A percentile compares a stretch with the other conserved stretches of the same genome.
phyloP scores from a whole-genome alignment of 106 monocot species.

The Hemerocallis citrina region DNA sequence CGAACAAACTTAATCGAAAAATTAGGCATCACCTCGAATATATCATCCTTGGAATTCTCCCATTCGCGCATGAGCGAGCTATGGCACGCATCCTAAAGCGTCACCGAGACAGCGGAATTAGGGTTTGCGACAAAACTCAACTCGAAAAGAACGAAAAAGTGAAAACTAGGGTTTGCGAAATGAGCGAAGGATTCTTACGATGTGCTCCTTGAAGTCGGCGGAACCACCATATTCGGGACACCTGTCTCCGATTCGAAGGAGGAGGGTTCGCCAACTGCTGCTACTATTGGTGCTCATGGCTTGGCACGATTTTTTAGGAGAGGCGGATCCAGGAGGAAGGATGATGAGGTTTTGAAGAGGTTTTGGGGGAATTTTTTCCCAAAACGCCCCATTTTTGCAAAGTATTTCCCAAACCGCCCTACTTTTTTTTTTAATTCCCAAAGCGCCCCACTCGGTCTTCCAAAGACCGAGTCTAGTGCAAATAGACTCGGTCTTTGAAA shows the following conservation, averaged over 20 bases:
- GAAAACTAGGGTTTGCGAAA: neutral
- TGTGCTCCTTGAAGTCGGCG: constrained; percentile 77
- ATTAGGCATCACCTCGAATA: constrained; percentile 74
- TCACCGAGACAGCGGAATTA: neutral
- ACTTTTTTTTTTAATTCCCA: no score
- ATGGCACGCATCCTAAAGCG: constrained; percentile 56
- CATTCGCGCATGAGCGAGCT: constrained; percentile 48
- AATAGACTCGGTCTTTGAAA: no score
- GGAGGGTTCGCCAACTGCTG: constrained; percentile 66
- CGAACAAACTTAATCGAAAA: no score
- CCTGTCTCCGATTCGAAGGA: constrained; percentile 90
- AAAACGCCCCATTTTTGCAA: no score
- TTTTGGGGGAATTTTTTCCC: neutral
- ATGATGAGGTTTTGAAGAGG: neutral
- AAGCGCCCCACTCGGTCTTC: no score
- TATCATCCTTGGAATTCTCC: constrained; percentile 65
- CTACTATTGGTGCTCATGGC: constrained; percentile 45
- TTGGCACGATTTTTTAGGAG: neutral
- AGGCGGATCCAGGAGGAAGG: neutral
- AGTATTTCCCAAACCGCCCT: no score
- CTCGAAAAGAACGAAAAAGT: neutral
- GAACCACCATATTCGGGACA: constrained; percentile 79
- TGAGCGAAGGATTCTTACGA: constrained; percentile 19
- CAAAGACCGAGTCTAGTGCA: no score
- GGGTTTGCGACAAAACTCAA: neutral